Percentiles rank a stretch among this genome's conserved stretches.
phyloP scores from a whole-genome alignment of 192 early-diverging fungal genomes.

The Jimgerdemannia lactiflua region DNA sequence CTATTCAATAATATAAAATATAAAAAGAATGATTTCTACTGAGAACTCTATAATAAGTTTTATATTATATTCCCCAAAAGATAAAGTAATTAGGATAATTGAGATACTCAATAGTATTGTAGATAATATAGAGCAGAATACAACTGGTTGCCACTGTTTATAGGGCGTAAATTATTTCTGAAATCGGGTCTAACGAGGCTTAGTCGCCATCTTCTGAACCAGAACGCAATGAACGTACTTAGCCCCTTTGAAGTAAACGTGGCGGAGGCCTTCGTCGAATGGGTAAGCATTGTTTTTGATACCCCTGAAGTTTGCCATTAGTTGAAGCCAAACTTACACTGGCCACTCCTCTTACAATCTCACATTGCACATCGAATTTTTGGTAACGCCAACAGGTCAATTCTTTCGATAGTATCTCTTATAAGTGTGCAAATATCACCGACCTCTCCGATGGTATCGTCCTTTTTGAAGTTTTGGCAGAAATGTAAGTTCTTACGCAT shows the following conservation, averaged over 20 bases:
- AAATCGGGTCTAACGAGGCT: no score
- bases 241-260: conserved; percentile 26
- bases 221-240: no score
- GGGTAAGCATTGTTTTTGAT: conserved; percentile 20
- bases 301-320: not conserved
- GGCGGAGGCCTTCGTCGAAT: conserved; percentile 38
- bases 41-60: no score
- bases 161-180: no score
- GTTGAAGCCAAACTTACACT: not conserved
- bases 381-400: conserved; percentile 54
- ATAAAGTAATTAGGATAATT: no score
- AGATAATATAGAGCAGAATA: no score
- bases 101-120: no score
- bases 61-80: no score
- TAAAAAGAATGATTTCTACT: no score
- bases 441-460: conserved; percentile 82
- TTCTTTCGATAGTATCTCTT: conserved; percentile 54
- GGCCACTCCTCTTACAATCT: not conserved
- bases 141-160: no score
- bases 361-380: not conserved
- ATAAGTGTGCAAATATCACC: conserved; percentile 36
- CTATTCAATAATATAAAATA: no score
- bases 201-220: no score
- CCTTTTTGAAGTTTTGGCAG: conserved; percentile 77
- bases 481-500: conserved; percentile 68